Evolutionary conservation across 192 early-diverging fungal species (phyloP), one percentile per base, ranked within the genome.

Genomic region (Dissophora globulifera): DNA sequence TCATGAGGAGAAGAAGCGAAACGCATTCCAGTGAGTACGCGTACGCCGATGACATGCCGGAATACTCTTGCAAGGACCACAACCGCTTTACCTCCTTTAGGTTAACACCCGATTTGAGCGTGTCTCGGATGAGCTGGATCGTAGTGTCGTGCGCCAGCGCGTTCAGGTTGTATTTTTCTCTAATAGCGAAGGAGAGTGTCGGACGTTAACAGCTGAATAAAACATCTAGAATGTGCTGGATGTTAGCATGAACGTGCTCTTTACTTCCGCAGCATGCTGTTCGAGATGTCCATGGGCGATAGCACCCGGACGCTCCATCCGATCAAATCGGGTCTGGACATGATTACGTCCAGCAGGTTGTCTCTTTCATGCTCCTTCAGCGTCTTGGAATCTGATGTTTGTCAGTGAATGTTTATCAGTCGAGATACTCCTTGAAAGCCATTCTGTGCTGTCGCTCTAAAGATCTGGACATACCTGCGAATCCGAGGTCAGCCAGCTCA

Each of bases 61-160:
- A 25, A 46, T n/a, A 25, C 17, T 6, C 13, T 7, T 56, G 2
- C 25, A 23, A 4, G 38, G 16, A 4, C 13, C 17, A 40, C 9
- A 45, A 17, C 4, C 10, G 10, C 10, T 45, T 23, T 66, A 92
- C 90, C 80, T 96, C 91, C 19, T 68, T 81, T 11, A 99, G 52
- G 12, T 88, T 85, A 2, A 97, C 81, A 4, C 88, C 90, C 11
- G 76, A 71, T 15, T 74, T 81, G 10, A 97, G 51, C 0, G 87
- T 85, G 6, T 88, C 81, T 5, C 81, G 70, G 33, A 99, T 93
- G 10, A 99, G 78, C 51, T 86, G 79, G 17, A 98, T 95, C 0
- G 98, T 99, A 1, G 95, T 92, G 48, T 96, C 93, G 67, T 99
- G 96, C 0, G 98, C 96, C 59, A 97, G 78, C 20, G 87, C 85